Conservation (phyloP, 495 filamentous ascomycete species). For the Hyaloscypha finlandica region DNA sequence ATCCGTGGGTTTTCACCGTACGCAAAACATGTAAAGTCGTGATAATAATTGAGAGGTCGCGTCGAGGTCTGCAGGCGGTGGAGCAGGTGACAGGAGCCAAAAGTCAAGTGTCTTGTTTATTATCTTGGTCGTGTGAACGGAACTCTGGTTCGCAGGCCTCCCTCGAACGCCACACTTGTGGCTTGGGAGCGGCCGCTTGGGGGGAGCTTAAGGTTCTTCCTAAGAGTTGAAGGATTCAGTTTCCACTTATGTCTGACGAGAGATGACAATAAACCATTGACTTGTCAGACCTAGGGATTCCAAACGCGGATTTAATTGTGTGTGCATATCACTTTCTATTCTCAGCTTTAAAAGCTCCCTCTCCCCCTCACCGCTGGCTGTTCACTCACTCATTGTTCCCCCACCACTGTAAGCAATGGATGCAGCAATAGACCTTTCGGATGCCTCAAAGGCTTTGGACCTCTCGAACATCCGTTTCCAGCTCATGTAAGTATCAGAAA, state of each 20-base stretch:
- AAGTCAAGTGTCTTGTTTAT: constrained; percentile 23
- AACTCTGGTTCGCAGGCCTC: constrained; percentile 22
- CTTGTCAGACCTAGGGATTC: neutral
- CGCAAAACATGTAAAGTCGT: constrained; percentile 27
- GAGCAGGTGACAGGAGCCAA: neutral
- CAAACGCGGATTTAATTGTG: neutral
- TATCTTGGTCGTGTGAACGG: constrained; percentile 30
- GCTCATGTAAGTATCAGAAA: constrained; percentile 68
- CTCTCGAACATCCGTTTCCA: constrained; percentile 93
- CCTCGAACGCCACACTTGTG: constrained; percentile 17
- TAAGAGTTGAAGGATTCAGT: neutral
- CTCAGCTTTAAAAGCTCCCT: neutral
- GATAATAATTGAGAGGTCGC: neutral
- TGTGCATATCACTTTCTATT: neutral
- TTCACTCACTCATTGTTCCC: constrained; percentile 9
- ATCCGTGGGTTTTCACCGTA: constrained; percentile 42
- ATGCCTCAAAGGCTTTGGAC: constrained; percentile 82
- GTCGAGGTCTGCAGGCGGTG: constrained; percentile 7
- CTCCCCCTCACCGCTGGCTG: neutral
- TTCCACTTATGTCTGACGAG: neutral
- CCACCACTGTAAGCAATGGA: constrained; percentile 62
- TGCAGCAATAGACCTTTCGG: constrained; percentile 80
- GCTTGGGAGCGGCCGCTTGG: constrained; percentile 8
- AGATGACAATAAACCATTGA: neutral
- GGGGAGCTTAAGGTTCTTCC: neutral